Conservation (phyloP, 345 rosid species). For the Populus nigra region DNA sequence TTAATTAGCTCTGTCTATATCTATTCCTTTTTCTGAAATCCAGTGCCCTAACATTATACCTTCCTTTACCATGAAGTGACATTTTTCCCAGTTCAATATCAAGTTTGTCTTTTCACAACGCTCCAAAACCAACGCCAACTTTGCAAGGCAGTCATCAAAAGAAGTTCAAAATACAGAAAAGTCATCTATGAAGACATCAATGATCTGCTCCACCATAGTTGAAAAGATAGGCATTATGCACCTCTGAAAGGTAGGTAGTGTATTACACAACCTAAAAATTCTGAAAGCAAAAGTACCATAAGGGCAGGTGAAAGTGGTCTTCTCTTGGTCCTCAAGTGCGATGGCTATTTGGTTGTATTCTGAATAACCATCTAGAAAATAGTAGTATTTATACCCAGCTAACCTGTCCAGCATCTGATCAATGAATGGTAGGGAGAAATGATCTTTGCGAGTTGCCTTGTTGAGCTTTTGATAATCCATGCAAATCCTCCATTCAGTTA, state of each 20-base stretch:
- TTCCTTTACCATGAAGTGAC: background rate
- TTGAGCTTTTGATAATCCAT: background rate
- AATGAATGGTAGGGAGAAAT: background rate
- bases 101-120: no score
- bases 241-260: background rate
- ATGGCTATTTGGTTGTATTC: background rate
- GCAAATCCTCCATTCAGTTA: background rate
- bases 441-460: background rate
- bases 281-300: background rate
- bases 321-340: background rate
- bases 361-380: background rate
- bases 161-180: background rate
- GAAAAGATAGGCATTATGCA: background rate
- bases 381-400: background rate
- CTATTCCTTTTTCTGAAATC: background rate
- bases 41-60: background rate
- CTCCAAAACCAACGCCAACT: background rate
- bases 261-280: no score
- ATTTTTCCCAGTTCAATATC: background rate
- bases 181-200: slow-evolving; percentile 3
- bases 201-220: background rate
- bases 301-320: slow-evolving; percentile 4
- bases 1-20: slow-evolving; percentile 3
- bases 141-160: background rate
- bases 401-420: background rate